phyloP scores from a whole-genome alignment of 139 green algal genomes.

The Tetradesmus obliquus region DNA sequence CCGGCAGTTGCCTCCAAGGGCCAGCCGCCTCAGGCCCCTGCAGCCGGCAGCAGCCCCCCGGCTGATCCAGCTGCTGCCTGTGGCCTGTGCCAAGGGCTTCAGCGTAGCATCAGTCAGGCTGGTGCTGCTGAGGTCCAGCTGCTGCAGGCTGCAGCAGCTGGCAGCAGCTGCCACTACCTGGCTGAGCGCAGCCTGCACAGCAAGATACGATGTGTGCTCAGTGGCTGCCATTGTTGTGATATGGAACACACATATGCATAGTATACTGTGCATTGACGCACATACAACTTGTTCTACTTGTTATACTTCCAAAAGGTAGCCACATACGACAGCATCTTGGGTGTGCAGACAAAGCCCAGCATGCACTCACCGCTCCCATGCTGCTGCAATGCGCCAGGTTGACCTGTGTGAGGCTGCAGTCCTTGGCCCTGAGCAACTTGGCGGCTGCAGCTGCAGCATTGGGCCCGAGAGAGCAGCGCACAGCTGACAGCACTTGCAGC shows the following conservation, averaged over 20 bases:
- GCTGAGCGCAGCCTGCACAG: neutral
- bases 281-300: too few species aligned
- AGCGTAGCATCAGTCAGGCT: neutral
- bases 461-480: neutral
- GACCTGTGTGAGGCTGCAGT: neutral
- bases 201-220: neutral
- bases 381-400: neutral
- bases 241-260: too few species aligned
- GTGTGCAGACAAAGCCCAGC: too few species aligned
- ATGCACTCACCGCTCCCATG: neutral
- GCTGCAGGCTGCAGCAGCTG: neutral
- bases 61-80: neutral
- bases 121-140: conserved; percentile 26
- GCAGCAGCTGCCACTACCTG: conserved; percentile 4
- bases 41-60: neutral
- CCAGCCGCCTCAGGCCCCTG: neutral
- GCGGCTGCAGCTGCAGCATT: neutral
- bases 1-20: neutral
- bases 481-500: neutral
- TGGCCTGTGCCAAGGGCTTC: neutral
- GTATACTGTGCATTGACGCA: too few species aligned
- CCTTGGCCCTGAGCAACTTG: conserved; percentile 1
- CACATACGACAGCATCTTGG: too few species aligned
- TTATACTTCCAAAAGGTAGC: too few species aligned
- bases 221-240: too few species aligned